Base-by-base conservation (phyloP, 805 yeast genomes). In the Henningerozyma blattae region DNA sequence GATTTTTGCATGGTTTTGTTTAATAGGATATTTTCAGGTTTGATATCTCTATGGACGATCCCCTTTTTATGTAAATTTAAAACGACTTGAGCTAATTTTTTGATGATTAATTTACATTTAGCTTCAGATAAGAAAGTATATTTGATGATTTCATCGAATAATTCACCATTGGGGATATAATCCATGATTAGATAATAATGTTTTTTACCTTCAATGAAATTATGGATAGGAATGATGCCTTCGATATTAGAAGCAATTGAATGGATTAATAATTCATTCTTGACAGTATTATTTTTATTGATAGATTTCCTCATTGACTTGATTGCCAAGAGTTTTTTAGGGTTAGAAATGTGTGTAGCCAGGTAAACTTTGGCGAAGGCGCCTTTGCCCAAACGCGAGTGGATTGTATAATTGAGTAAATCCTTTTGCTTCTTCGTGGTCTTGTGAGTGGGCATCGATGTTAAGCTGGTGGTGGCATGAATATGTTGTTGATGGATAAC, bases 81-180 rank as follows among this genome's bases (percentile, higher is more conserved):
- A 9, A 24, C 6, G 5, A 15, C n/a, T 6, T 68, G 62, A 1
- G 68, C 65, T 20, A 78, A 59, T 48, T 80, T 89, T 50, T 79
- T 80, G 55, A 80, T 67, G 43, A 84, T 84, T 47, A 75, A 83
- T 3, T 85, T 73, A 2, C 85, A 81, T 26, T 73, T 70, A 49
- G 67, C 72, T 58, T 76, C 93, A 36, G 61, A 67, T 32, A 67
- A 58, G 35, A 67, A 66, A 22, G 61, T 59, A 40, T 44, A 54
- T 33, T 51, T 59, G 22, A 54, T 55, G 34, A 66, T 43, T 45
- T 66, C 67, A 30, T 46, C 58, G 33, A 64, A 85, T 25, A 85
- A 56, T 52, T 85, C 95, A 17, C 95, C 95, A 6, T 95, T 95
- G 33, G 83, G 87, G 14, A 87, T 74, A 50, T 80, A 85, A 51